These are phyloP conservation scores for Fusarium praegraminearum DNA, from an alignment of 2,329 filamentous ascomycete genomes.

Conservation along the genomic window DNA sequence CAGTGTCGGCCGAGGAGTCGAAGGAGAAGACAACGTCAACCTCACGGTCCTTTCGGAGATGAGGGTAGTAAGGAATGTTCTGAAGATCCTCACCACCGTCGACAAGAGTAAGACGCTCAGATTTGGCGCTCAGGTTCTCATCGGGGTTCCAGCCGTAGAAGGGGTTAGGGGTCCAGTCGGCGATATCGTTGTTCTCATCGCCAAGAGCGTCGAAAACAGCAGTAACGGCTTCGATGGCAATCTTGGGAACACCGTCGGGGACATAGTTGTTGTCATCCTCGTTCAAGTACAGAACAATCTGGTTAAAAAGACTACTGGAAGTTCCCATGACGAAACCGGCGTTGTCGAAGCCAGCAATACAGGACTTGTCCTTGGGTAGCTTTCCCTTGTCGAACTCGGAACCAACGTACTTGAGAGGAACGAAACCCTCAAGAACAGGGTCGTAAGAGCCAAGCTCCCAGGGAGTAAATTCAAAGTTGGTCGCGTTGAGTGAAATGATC, in stretches of 20 bases:
- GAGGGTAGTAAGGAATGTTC: slow-evolving; percentile 82
- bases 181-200: slow-evolving; percentile 76
- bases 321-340: slow-evolving; percentile 85
- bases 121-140: slow-evolving; percentile 58
- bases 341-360: slow-evolving; percentile 78
- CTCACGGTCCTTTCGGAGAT: slow-evolving; percentile 60
- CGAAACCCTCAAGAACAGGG: slow-evolving; percentile 69
- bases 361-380: slow-evolving; percentile 58
- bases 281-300: slow-evolving; percentile 75
- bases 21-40: slow-evolving; percentile 74
- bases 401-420: slow-evolving; percentile 69
- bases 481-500: slow-evolving; percentile 65
- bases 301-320: slow-evolving; percentile 84
- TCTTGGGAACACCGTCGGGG: slow-evolving; percentile 62
- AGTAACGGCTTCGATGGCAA: slow-evolving; percentile 59
- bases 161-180: slow-evolving; percentile 75
- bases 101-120: slow-evolving; percentile 74
- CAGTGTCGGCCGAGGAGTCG: slow-evolving; percentile 73
- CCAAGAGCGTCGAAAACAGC: slow-evolving; percentile 68
- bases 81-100: slow-evolving; percentile 85
- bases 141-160: slow-evolving; percentile 62
- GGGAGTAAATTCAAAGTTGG: slow-evolving; percentile 73
- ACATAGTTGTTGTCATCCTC: slow-evolving; percentile 58
- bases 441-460: slow-evolving; percentile 77
- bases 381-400: slow-evolving; percentile 67